These are phyloP conservation scores for Fraxinus baroniana DNA, from an alignment of 305 asterid genomes.

Conservation along the genomic window DNA sequence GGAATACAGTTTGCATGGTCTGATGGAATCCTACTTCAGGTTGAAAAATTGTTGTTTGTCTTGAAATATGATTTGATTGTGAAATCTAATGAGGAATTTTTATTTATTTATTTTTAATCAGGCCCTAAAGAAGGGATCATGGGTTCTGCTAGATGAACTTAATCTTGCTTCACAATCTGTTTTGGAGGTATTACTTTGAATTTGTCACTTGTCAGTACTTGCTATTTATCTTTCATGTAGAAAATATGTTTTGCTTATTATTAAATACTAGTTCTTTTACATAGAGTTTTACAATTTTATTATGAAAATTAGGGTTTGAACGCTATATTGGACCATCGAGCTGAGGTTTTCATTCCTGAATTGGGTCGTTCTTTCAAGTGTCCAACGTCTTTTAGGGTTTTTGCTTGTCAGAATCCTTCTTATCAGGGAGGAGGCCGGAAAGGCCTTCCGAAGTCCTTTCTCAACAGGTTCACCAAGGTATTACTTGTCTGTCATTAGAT, in stretches of 20 bases:
- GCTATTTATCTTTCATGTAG: slow-evolving; percentile 18
- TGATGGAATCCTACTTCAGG: slow-evolving; percentile 99
- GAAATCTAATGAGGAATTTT: slow-evolving; percentile 7
- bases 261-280: slow-evolving; percentile 1
- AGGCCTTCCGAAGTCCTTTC: slow-evolving; percentile 96
- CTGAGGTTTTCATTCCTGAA: slow-evolving; percentile 98
- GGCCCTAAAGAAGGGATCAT: slow-evolving; percentile 95
- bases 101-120: slow-evolving; percentile 26
- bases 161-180: slow-evolving; percentile 99
- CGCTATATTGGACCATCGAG: slow-evolving; percentile 96
- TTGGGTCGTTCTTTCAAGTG: slow-evolving; percentile 81
- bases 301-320: slow-evolving; percentile 69
- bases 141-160: slow-evolving; percentile 98
- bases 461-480: slow-evolving; percentile 97
- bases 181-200: slow-evolving; percentile 63
- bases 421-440: slow-evolving; percentile 98
- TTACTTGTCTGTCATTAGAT: slow-evolving; percentile 13
- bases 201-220: slow-evolving; percentile 13
- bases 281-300: slow-evolving; percentile 18
- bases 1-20: slow-evolving; percentile 98
- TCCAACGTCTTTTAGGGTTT: slow-evolving; percentile 83
- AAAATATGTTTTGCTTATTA: background rate
- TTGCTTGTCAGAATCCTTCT: slow-evolving; percentile 98
- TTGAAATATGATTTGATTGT: slow-evolving; percentile 12
- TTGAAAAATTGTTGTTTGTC: slow-evolving; percentile 21